Percentiles rank a stretch among this genome's conserved stretches.
phyloP scores from a whole-genome alignment of 2,329 filamentous ascomycete species.

The Rutstroemia sp. region DNA sequence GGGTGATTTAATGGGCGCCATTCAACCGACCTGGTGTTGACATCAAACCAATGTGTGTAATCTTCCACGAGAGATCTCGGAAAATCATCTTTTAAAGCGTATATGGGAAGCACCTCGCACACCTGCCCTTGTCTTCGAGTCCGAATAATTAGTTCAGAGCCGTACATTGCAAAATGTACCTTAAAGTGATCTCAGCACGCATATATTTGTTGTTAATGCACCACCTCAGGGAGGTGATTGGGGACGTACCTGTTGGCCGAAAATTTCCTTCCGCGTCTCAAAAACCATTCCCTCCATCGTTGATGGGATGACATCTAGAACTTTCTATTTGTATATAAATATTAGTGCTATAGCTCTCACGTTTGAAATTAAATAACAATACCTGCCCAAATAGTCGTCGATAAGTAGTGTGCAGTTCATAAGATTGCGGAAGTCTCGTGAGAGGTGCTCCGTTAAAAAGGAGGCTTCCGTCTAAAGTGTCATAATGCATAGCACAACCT shows the following conservation, averaged over 20 bases:
- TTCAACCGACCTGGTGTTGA: not conserved
- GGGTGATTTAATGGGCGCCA: not conserved
- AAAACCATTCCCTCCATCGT: conserved; percentile 32
- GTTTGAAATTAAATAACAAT: not conserved
- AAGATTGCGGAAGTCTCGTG: conserved; percentile 38
- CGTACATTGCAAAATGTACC: conserved; percentile 28
- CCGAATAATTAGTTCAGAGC: conserved; percentile 25
- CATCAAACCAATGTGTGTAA: conserved; percentile 7
- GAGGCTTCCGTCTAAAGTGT: conserved; percentile 43
- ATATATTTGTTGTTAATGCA: not conserved
- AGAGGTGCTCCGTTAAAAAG: conserved; percentile 45
- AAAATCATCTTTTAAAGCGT: conserved; percentile 1
- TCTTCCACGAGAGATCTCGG: conserved; percentile 6
- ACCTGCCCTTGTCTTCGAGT: conserved; percentile 1
- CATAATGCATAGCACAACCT: conserved; percentile 35
- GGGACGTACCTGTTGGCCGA: conserved; percentile 22
- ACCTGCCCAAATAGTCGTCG: not conserved
- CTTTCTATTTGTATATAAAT: not conserved
- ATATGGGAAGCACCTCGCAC: conserved; percentile 6
- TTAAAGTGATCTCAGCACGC: not conserved
- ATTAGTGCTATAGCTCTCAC: not conserved
- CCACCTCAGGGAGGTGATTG: not conserved
- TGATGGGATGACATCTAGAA: not conserved
- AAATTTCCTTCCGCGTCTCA: conserved; percentile 24
- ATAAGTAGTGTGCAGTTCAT: conserved; percentile 26